phyloP scores from a whole-genome alignment of 2,329 filamentous ascomycete genomes.

The Fonsecaea pugnacius region DNA sequence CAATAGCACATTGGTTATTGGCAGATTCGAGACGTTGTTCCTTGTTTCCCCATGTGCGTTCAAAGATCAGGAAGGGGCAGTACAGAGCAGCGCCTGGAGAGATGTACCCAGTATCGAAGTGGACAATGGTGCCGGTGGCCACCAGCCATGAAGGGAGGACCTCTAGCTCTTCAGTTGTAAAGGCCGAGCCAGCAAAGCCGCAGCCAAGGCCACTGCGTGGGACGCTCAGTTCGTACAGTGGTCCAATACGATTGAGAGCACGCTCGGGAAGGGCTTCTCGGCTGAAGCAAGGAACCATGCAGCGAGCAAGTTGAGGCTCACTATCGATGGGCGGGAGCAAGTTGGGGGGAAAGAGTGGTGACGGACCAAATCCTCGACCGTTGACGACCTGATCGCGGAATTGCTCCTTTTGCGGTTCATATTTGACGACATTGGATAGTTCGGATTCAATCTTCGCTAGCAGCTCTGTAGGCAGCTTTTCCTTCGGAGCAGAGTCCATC shows the following conservation, averaged over 20 bases:
- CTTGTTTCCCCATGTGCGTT: constrained; percentile 29
- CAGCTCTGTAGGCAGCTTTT: constrained; percentile 29
- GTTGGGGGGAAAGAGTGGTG: constrained; percentile 36
- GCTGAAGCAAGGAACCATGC: constrained; percentile 35
- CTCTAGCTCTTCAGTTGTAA: constrained; percentile 28
- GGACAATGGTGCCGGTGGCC: constrained; percentile 34
- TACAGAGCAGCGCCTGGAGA: constrained; percentile 34
- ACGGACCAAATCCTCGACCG: constrained; percentile 35
- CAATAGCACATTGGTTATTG: constrained; percentile 37
- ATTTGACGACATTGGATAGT: constrained; percentile 23
- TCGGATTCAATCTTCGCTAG: constrained; percentile 31
- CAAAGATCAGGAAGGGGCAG: constrained; percentile 35
- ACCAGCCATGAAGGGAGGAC: constrained; percentile 32
- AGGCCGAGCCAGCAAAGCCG: constrained; percentile 33
- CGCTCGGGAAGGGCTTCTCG: constrained; percentile 35
- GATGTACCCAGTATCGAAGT: constrained; percentile 35
- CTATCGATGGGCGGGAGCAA: constrained; percentile 33
- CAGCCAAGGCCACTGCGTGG: constrained; percentile 35
- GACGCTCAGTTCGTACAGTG: constrained; percentile 32
- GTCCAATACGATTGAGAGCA: constrained; percentile 25
- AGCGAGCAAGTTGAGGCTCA: constrained; percentile 30
- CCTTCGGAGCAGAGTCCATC: constrained; percentile 27
- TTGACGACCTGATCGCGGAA: constrained; percentile 33
- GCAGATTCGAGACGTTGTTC: constrained; percentile 33
- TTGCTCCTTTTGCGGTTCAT: constrained; percentile 25